A percentile compares a stretch with the other conserved stretches of the same genome.
phyloP scores from a whole-genome alignment of 73 alveolate genomes.

The Symbiodinium pilosum region DNA sequence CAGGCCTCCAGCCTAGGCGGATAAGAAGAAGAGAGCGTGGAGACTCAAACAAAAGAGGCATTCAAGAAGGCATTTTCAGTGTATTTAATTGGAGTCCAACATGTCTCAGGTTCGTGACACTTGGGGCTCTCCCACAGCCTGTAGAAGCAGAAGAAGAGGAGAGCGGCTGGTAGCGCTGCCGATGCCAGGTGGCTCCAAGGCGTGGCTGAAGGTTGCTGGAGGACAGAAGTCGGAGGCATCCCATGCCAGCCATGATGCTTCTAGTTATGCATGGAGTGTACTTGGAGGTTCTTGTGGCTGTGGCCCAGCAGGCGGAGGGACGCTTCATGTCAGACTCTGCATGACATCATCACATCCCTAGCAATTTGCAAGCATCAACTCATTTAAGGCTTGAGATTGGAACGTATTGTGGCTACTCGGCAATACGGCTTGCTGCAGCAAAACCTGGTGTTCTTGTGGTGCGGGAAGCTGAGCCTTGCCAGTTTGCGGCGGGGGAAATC shows the following conservation, averaged over 20 bases:
- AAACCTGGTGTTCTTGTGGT: neutral
- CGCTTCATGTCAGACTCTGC: neutral
- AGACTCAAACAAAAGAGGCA: no score
- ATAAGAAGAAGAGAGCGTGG: no score
- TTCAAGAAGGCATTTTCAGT: no score
- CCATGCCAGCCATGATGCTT: neutral
- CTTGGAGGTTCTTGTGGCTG: neutral
- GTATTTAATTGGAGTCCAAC: no score
- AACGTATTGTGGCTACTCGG: conserved; percentile 41
- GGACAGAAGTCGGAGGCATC: conserved; percentile 63
- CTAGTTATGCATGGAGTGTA: neutral
- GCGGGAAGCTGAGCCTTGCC: conserved; percentile 14
- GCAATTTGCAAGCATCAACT: neutral
- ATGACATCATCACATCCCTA: neutral
- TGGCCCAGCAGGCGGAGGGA: neutral
- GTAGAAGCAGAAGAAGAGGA: no score
- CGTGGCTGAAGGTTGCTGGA: conserved; percentile 83
- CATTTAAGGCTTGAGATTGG: conserved; percentile 64
- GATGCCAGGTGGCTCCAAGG: conserved; percentile 29
- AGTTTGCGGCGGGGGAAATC: neutral
- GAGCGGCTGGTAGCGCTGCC: no score
- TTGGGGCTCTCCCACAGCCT: no score
- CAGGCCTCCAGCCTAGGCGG: no score
- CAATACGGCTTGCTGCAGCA: conserved; percentile 39
- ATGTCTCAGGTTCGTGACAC: no score